Percentiles rank a stretch among this genome's conserved stretches.
Evolutionary conservation across 208 protist genomes (phyloP).

Genomic region (Trypanosomatidae sp.): DNA sequence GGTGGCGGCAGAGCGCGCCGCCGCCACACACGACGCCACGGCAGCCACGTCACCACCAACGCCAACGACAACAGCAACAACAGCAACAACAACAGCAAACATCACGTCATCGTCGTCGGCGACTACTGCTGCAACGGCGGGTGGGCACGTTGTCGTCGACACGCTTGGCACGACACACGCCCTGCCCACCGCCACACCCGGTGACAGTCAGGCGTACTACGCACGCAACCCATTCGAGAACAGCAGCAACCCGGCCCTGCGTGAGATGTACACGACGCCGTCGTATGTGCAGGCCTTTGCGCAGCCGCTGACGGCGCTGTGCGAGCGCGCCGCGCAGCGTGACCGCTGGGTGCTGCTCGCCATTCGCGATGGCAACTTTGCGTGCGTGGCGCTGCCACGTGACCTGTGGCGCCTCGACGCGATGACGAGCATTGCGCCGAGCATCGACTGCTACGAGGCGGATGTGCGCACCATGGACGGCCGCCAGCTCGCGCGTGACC

Average conservation of each 20-base stretch:
- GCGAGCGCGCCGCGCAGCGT: constrained; percentile 9
- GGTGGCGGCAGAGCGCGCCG: too few relatives aligned
- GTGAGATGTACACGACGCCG: constrained; percentile 21
- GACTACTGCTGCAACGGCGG: not conserved
- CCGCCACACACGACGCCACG: not conserved
- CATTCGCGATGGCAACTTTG: constrained; percentile 33
- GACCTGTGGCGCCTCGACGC: constrained; percentile 50
- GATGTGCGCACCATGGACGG: constrained; percentile 21
- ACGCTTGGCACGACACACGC: constrained; percentile 5
- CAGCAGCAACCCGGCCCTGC: constrained; percentile 7
- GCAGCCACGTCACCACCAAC: not conserved
- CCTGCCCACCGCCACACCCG: too few relatives aligned
- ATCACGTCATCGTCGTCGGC: not conserved
- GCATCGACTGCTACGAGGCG: constrained; percentile 41
- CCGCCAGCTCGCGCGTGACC: constrained; percentile 18
- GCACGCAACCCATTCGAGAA: constrained; percentile 4
- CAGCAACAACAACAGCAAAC: not conserved
- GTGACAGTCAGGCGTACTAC: too few relatives aligned
- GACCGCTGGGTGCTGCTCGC: constrained; percentile 58
- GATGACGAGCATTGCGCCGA: constrained; percentile 14
- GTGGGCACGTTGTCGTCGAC: constrained; percentile 3
- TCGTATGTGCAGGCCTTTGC: constrained; percentile 24
- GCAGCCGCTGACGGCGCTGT: constrained; percentile 21
- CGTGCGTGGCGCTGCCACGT: constrained; percentile 41
- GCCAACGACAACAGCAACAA: not conserved